These are phyloP conservation scores for Amaranthus hypochondriacus DNA, from an alignment of 148 eudicot species.

Conservation along the genomic window DNA sequence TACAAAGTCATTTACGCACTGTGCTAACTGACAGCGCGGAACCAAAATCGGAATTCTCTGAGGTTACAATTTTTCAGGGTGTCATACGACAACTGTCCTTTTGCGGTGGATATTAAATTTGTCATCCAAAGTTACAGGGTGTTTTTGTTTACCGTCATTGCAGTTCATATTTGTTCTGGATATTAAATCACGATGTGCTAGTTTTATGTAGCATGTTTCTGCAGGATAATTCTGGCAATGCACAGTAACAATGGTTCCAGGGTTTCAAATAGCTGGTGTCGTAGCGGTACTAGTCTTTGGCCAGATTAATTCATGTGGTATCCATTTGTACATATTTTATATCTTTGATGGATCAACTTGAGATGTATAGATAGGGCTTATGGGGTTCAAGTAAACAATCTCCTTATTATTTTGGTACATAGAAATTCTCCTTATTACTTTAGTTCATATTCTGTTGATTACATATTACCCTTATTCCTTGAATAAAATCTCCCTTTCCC, in stretches of 20 bases:
- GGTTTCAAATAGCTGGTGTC: conserved; percentile 1
- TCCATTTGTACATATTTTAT: neutral
- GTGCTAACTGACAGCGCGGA: conserved; percentile 5
- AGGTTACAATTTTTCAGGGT: neutral
- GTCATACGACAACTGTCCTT: neutral
- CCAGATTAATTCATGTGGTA: conserved; percentile 1
- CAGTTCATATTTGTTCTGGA: neutral
- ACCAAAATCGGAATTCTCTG: conserved; percentile 2
- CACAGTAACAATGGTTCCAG: conserved; percentile 20
- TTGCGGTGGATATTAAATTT: conserved; percentile 9
- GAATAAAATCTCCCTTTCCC: neutral
- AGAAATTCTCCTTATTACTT: neutral
- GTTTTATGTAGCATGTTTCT: conserved; percentile 6
- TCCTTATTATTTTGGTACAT: neutral
- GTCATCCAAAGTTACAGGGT: neutral
- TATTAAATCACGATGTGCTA: neutral
- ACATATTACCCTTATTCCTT: neutral
- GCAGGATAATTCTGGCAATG: neutral
- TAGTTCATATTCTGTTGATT: neutral
- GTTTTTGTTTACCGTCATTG: neutral
- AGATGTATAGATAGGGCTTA: neutral
- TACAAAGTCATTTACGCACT: neutral
- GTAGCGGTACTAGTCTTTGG: neutral
- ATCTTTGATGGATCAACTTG: neutral
- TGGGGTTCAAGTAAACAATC: neutral